Evolutionary conservation across 139 green algal species (phyloP), one percentile per base, ranked within the genome.

Genomic region (Coelastrella sp.): DNA sequence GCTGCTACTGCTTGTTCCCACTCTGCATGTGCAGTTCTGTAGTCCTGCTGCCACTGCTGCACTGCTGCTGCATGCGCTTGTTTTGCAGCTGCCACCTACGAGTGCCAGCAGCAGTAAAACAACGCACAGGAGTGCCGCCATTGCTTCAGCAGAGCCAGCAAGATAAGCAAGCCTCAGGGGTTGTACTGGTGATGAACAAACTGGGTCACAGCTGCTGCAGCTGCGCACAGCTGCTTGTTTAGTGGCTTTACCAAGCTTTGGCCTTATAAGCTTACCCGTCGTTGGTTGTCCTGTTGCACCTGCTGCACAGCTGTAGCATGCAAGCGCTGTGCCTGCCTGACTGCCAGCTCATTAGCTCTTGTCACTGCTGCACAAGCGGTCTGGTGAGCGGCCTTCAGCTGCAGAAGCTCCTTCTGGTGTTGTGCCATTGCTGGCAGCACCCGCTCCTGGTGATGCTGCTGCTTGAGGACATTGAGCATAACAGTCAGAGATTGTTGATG

Each of bases 1-100:
- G 32, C n/a, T 67, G 62, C 62, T 11, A 76, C 43, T 25, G 45
- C 21, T 25, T 17, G 35, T 23, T 84, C 77, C 77, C 77, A 84
- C 8, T 37, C 77, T 62, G n/a, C 35, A n/a, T 60, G 37, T 21
- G 35, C 77, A 6, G 66, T 25, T n/a, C 35, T 3, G 59, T 72
- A 84, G 38, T 84, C 57, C 77, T 84, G 77, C 79, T 78, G 23
- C 79, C 79, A 78, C 1, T 66, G n/a, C 32, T 25, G 30, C 30
- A 67, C 11, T 25, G 79, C 62, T 35, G 11, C 43, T 50, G 11
- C 63, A 57, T 85, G 79, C 5, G 62, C 62, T 45, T 51, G 27
- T 3, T 84, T 59, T 17, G 78, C 75, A 72, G 51, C 75, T n/a
- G 30, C 32, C 15, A 59, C 75, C 75, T 83, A 53, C 35, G 57